phyloP scores from a whole-genome alignment of 2,329 filamentous ascomycete species.

The Cladophialophora bantiana region DNA sequence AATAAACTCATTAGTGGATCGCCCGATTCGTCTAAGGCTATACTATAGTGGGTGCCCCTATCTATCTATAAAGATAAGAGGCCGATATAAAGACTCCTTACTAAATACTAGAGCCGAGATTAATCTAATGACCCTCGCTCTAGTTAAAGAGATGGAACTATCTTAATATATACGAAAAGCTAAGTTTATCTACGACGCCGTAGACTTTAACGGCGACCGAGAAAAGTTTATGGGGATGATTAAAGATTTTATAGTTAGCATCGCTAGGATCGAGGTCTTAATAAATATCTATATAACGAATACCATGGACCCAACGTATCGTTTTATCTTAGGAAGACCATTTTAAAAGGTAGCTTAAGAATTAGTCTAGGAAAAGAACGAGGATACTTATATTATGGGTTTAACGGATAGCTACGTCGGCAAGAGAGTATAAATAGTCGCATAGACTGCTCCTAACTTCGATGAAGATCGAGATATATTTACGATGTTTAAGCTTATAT shows the following conservation, averaged over 20 bases:
- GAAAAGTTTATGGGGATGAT: slow-evolving; percentile 6
- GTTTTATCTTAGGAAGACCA: not conserved
- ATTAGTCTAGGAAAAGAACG: not conserved
- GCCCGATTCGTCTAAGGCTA: not conserved
- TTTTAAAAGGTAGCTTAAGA: not conserved
- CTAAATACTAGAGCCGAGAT: slow-evolving; percentile 2
- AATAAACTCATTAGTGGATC: not conserved
- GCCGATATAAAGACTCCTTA: not conserved
- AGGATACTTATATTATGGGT: not conserved
- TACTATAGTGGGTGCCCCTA: slow-evolving; percentile 9
- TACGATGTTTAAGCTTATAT: not conserved
- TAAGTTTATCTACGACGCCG: slow-evolving; percentile 3
- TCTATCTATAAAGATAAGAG: not conserved
- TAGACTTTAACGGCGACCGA: not conserved
- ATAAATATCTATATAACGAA: slow-evolving; percentile 7
- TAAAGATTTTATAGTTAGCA: slow-evolving; percentile 3
- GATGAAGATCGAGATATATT: not conserved
- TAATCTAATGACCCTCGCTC: not conserved
- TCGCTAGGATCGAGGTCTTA: not conserved
- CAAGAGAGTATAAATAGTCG: not conserved
- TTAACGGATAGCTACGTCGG: not conserved
- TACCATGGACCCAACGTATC: not conserved
- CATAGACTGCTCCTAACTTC: not conserved
- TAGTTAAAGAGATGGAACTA: slow-evolving; percentile 1
- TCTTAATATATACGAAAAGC: not conserved